Percentiles rank a stretch among this genome's conserved stretches.
Conservation (phyloP, 371 early-diverging fungal genomes). For the Mucor mucedo region DNA sequence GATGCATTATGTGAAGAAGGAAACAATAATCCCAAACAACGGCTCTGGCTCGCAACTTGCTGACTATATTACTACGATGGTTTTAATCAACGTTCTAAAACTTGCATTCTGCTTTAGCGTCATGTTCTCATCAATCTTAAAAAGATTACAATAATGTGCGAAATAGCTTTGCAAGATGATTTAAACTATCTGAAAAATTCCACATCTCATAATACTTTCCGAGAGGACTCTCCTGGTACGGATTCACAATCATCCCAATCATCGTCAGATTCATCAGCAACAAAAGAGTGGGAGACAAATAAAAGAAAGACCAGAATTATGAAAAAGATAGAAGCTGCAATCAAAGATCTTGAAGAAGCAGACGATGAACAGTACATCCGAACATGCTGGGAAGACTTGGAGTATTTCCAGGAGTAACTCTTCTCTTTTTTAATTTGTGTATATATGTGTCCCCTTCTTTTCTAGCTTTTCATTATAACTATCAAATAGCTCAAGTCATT, state of each 20-base stretch:
- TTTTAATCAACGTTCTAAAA: conserved; percentile 18
- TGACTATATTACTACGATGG: conserved; percentile 18
- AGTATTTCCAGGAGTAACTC: conserved; percentile 7
- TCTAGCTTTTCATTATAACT: conserved; percentile 3
- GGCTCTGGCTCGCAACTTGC: conserved; percentile 18
- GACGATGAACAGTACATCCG: conserved; percentile 10
- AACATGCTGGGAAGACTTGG: conserved; percentile 9
- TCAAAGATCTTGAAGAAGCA: conserved; percentile 13
- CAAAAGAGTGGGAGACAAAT: conserved; percentile 12
- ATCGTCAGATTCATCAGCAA: conserved; percentile 16
- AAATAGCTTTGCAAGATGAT: conserved; percentile 17
- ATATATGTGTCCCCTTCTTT: conserved; percentile 4
- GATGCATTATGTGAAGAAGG: conserved; percentile 24
- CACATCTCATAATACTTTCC: conserved; percentile 7
- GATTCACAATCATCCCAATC: conserved; percentile 9
- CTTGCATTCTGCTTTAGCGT: conserved; percentile 16
- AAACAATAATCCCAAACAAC: conserved; percentile 19
- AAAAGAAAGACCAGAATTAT: conserved; percentile 11
- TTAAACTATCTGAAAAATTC: conserved; percentile 8
- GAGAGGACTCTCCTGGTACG: conserved; percentile 12
- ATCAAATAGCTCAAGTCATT: background rate
- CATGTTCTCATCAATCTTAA: conserved; percentile 14
- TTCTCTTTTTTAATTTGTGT: background rate
- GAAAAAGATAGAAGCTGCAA: conserved; percentile 13
- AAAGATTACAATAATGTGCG: conserved; percentile 12